Percentiles rank a stretch among this genome's conserved stretches.
phyloP scores from a whole-genome alignment of 1,284 basidiomycete species.

The Sphaerobolus stellatus region DNA sequence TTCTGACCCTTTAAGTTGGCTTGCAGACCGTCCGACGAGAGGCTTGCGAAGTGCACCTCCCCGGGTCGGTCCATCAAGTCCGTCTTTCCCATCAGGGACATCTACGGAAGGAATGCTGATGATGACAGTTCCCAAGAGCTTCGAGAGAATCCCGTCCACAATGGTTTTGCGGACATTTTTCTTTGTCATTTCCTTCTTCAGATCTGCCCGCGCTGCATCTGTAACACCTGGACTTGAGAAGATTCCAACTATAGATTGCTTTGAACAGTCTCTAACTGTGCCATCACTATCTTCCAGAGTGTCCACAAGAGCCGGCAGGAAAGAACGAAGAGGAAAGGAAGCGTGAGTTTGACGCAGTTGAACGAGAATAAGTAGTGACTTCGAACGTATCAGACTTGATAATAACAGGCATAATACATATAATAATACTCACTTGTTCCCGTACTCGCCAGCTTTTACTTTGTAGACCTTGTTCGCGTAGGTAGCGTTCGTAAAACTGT shows the following conservation, averaged over 20 bases:
- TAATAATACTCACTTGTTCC: conserved; percentile 64
- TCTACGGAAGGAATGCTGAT: conserved; percentile 45
- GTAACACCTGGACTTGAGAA: conserved; percentile 81
- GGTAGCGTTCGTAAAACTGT: conserved; percentile 71
- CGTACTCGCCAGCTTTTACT: conserved; percentile 83
- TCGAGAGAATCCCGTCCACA: conserved; percentile 61
- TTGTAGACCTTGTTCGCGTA: conserved; percentile 70
- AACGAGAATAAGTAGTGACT: conserved; percentile 68
- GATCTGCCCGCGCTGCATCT: conserved; percentile 84
- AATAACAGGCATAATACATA: conserved; percentile 9
- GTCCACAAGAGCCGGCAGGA: conserved; percentile 78
- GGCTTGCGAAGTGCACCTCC: conserved; percentile 9
- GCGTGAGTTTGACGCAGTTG: conserved; percentile 65
- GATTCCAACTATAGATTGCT: conserved; percentile 77
- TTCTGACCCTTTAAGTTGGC: conserved; percentile 48
- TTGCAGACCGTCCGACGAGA: conserved; percentile 46
- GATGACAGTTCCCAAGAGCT: conserved; percentile 20
- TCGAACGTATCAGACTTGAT: conserved; percentile 5
- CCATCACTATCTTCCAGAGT: conserved; percentile 89
- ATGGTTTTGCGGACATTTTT: conserved; percentile 86
- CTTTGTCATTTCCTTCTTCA: conserved; percentile 89
- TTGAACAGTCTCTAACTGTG: conserved; percentile 83
- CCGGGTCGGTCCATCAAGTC: no score
- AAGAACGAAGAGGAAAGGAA: conserved; percentile 81
- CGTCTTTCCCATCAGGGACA: conserved; percentile 58